Conservation (phyloP, 2,329 filamentous ascomycete species). For the Nigrospora sphaerica region DNA sequence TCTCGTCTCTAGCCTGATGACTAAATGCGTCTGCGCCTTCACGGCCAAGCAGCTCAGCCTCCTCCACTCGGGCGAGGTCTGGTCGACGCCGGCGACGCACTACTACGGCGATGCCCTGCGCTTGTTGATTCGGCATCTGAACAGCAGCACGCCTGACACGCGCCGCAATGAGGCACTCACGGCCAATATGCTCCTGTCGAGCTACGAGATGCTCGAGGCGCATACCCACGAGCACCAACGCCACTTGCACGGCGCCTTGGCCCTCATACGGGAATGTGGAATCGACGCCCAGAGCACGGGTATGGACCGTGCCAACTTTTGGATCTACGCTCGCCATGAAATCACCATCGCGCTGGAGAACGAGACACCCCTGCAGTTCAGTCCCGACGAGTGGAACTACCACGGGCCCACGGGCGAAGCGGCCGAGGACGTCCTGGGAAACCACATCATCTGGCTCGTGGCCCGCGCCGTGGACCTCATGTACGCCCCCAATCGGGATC, state of each 20-base stretch:
- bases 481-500: background rate
- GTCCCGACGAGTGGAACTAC: slow-evolving; percentile 1
- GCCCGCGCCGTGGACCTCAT: slow-evolving; percentile 1
- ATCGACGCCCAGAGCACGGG: background rate
- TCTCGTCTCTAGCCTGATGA: slow-evolving; percentile 1
- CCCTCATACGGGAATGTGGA: background rate
- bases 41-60: slow-evolving; percentile 5
- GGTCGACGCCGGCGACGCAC: background rate
- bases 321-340: slow-evolving; percentile 4
- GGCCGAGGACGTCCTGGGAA: slow-evolving; percentile 2
- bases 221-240: slow-evolving; percentile 1
- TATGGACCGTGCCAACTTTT: slow-evolving; percentile 5
- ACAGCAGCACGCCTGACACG: background rate
- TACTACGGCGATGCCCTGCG: slow-evolving; percentile 5
- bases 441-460: slow-evolving; percentile 2
- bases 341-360: slow-evolving; percentile 5
- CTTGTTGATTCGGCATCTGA: slow-evolving; percentile 1
- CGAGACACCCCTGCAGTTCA: slow-evolving; percentile 1
- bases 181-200: slow-evolving; percentile 3
- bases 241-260: slow-evolving; percentile 1
- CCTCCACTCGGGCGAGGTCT: slow-evolving; percentile 1
- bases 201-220: slow-evolving; percentile 4
- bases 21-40: slow-evolving; percentile 3
- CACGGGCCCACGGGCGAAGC: background rate
- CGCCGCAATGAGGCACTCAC: slow-evolving; percentile 1